phyloP scores from a whole-genome alignment of 2,329 filamentous ascomycete species.

The Aspergillus ruber region DNA sequence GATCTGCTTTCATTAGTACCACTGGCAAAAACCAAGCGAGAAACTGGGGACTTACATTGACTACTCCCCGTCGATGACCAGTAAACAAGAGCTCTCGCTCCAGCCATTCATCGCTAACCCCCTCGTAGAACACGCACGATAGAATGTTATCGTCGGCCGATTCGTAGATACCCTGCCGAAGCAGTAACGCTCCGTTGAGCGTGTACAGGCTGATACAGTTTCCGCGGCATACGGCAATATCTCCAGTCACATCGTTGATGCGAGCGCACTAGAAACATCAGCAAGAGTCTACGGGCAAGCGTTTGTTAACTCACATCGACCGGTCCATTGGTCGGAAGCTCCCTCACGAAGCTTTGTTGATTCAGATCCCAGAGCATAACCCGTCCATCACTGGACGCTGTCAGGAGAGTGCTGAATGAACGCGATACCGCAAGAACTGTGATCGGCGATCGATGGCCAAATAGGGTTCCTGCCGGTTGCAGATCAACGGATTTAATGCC shows the following conservation, averaged over 20 bases:
- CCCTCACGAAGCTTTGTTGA: constrained; percentile 75
- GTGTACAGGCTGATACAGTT: constrained; percentile 72
- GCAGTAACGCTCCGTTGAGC: constrained; percentile 75
- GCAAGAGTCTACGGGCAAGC: background rate
- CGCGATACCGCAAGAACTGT: constrained; percentile 77
- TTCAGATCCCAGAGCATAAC: constrained; percentile 94
- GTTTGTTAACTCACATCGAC: constrained; percentile 34
- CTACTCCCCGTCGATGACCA: constrained; percentile 74
- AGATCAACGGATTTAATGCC: constrained; percentile 69
- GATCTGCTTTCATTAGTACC: constrained; percentile 34
- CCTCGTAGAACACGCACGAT: constrained; percentile 88
- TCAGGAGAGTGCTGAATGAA: constrained; percentile 81
- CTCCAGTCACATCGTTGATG: constrained; percentile 86
- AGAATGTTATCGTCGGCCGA: constrained; percentile 68
- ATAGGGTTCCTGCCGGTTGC: constrained; percentile 69
- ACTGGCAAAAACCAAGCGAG: background rate
- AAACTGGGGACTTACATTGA: constrained; percentile 51
- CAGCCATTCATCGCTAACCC: constrained; percentile 82
- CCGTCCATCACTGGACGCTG: constrained; percentile 72
- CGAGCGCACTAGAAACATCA: constrained; percentile 60
- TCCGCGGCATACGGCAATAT: constrained; percentile 78
- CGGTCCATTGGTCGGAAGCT: constrained; percentile 54
- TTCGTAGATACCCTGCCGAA: constrained; percentile 75
- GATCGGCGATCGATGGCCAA: constrained; percentile 82
- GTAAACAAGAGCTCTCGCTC: constrained; percentile 83